Conservation (phyloP, 1,284 basidiomycete species). For the Trametes polyzona region DNA sequence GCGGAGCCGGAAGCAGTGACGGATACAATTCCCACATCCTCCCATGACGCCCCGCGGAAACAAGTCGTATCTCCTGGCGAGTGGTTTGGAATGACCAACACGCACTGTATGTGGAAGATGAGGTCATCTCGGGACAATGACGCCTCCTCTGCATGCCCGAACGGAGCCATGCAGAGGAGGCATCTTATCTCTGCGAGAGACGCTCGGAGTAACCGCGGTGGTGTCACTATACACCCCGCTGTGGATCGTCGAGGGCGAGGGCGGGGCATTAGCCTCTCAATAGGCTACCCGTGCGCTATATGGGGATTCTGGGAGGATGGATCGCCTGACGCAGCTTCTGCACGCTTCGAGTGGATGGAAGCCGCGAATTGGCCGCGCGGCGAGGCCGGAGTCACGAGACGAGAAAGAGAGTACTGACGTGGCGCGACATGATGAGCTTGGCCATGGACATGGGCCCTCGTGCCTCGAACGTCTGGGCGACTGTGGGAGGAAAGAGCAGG, state of each 20-base stretch:
- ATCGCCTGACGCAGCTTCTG: slow-evolving; percentile 14
- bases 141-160: neutral
- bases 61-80: too few species aligned
- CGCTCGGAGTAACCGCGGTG: slow-evolving; percentile 3
- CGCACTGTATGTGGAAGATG: too few species aligned
- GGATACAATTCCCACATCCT: too few species aligned
- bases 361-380: slow-evolving; percentile 17
- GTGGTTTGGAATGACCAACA: too few species aligned
- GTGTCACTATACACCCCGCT: neutral
- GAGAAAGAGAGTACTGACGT: slow-evolving; percentile 33
- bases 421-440: slow-evolving; percentile 42
- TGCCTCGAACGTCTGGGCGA: slow-evolving; percentile 30
- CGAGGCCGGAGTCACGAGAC: slow-evolving; percentile 21
- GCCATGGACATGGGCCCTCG: slow-evolving; percentile 41
- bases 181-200: too few species aligned
- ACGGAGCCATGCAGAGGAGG: too few species aligned
- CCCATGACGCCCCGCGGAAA: too few species aligned
- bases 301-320: neutral
- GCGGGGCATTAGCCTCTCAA: neutral
- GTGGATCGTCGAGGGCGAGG: neutral
- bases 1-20: too few species aligned
- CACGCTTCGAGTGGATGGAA: slow-evolving; percentile 10
- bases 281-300: neutral
- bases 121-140: too few species aligned
- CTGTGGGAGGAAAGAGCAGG: slow-evolving; percentile 16